Conservation (phyloP, 2,329 filamentous ascomycete genomes). For the Diplocarpon rosae region DNA sequence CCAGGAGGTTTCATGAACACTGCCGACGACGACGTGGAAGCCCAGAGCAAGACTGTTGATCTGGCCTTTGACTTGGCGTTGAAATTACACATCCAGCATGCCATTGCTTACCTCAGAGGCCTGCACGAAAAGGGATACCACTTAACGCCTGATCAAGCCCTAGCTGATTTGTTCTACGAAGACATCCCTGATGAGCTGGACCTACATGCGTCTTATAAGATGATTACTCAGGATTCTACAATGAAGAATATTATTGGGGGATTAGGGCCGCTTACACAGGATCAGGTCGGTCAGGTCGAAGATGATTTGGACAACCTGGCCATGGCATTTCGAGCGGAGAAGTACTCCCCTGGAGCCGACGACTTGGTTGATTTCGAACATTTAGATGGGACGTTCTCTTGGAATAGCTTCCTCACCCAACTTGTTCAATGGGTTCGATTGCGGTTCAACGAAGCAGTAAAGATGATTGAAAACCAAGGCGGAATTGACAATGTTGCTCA, state of each 20-base stretch:
- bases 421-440: constrained; percentile 36
- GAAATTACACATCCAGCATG: constrained; percentile 42
- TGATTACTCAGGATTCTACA: constrained; percentile 25
- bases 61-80: constrained; percentile 38
- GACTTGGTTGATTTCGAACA: constrained; percentile 31
- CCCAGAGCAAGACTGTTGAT: constrained; percentile 30
- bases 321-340: constrained; percentile 27
- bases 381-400: constrained; percentile 36
- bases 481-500: constrained; percentile 28
- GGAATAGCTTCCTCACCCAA: constrained; percentile 35
- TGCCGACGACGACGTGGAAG: constrained; percentile 14
- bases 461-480: constrained; percentile 32
- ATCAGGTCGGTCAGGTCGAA: constrained; percentile 8
- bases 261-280: constrained; percentile 15
- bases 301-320: constrained; percentile 29
- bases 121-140: constrained; percentile 19
- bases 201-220: constrained; percentile 28
- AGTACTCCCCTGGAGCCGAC: constrained; percentile 21
- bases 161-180: constrained; percentile 33
- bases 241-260: constrained; percentile 19
- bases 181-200: constrained; percentile 8
- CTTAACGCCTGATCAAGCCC: constrained; percentile 31
- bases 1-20: constrained; percentile 28
- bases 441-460: constrained; percentile 35
- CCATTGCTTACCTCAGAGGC: constrained; percentile 35